Percentiles rank a stretch among this genome's conserved stretches.
Evolutionary conservation across 306 rosid species (phyloP).

Genomic region (Rubus idaeus): DNA sequence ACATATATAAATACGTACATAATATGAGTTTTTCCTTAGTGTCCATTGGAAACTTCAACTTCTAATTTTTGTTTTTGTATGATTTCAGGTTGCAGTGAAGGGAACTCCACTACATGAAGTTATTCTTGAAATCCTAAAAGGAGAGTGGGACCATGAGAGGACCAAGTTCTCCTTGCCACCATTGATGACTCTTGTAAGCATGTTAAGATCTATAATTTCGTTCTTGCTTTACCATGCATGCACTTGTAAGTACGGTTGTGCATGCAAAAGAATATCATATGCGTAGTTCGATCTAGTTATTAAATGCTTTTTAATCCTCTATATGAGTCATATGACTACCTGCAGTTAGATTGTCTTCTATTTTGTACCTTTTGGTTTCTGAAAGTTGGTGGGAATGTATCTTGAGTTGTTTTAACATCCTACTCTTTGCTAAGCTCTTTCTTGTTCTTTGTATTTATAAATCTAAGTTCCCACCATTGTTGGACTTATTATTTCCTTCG

Average conservation of each 20-base stretch:
- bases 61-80: background rate
- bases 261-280: constrained; percentile 5
- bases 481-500: background rate
- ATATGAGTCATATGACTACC: background rate
- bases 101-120: constrained; percentile 59
- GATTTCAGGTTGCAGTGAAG: constrained; percentile 54
- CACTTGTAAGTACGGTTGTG: constrained; percentile 12
- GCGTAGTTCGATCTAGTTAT: background rate
- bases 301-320: background rate
- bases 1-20: background rate
- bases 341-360: background rate
- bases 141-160: constrained; percentile 88
- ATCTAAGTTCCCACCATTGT: background rate
- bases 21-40: background rate
- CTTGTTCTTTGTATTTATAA: background rate
- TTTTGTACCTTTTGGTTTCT: background rate
- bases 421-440: background rate
- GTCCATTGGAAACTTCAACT: background rate
- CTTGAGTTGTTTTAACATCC: background rate
- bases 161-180: constrained; percentile 90
- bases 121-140: constrained; percentile 55
- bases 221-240: constrained; percentile 10
- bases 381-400: background rate
- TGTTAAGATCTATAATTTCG: constrained; percentile 23
- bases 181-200: constrained; percentile 88